Evolutionary conservation across 1,284 basidiomycete genomes (phyloP), one percentile per base, ranked within the genome.

Genomic region (Austropuccinia psidii): DNA sequence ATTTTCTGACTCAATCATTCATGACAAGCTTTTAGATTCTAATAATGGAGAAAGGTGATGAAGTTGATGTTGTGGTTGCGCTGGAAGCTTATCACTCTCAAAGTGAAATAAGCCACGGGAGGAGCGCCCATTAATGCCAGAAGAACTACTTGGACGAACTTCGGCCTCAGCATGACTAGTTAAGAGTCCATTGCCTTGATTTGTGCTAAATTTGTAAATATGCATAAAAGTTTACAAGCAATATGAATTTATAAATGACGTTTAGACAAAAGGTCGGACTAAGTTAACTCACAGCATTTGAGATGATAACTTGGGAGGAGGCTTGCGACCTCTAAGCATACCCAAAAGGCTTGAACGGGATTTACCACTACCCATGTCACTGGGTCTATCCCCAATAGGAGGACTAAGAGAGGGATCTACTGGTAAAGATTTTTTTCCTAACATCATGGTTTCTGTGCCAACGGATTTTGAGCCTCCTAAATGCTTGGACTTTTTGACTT

Each of bases 61-160:
- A 70, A 72, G 41, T 60, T 72, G 60, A 15, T 75, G 13, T 77
- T 80, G 31, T 79, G 80, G 69, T 81, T 80, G 68, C 79, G 78
- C 35, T 54, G 69, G 75, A 75, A 17, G 75, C n/a, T 62, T 62
- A 65, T n/a, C 74, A 33, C 37, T 57, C 21, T 37, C 39, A 55
- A 76, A 60, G 29, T 29, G 35, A 57, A 64, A 65, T 9, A 65
- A n/a, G 6, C 60, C 50, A 27, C 62, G 31, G 15, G 31, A 33
- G 21, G 37, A 21, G 15, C 41, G 35, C 8, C 60, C 60, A 27
- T 62, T 62, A n/a, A n/a, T n/a, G 15, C 27, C 62, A 11, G 62
- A 47, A 0, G 62, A 65, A 33, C 45, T 64, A 8, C 41, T 31
- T n/a, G 62, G 62, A 17, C 43, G 54, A 15, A 6, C 31, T 24